Base-by-base conservation (phyloP, 495 filamentous ascomycete species). In the Staphylotrichum tortipilum region DNA sequence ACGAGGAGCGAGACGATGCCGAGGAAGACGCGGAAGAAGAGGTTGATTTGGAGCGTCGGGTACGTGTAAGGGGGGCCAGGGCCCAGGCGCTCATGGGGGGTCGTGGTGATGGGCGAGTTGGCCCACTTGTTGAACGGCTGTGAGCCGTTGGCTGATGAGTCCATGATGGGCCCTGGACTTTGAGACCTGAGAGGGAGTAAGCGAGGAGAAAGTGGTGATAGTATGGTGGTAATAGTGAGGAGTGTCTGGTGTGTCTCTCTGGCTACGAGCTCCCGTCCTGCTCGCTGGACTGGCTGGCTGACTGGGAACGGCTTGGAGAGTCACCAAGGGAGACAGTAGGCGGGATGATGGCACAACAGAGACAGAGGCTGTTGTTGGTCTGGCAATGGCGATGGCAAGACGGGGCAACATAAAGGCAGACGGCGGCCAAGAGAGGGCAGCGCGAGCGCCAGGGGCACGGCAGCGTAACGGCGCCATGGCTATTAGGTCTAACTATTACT, bases 1-100 rank as follows among this genome's bases (percentile, higher is more conserved):
- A 88, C 60, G 12, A 81, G 47, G 28, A 83, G 70, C 23, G 77
- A 68, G 22, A 84, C 21, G 36, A 79, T 50, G 11, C 83, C 76
- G 11, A 91, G 65, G 12, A 79, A 44, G 11, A 76, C 60, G 1
- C 72, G 55, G 51, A 65, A 65, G 30, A 68, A 61, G 23, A 73
- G 57, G 62, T 74, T 73, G 45, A 58, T 65, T 8, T 58, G 49
- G 15, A 75, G 60, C 12, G 56, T 30, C 0, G 59, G 54, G 50
- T 55, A 50, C 3, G 60, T 62, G 55, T 61, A 69, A 3, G 63
- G 54, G 40, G 54, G 40, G 0, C 19, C 44, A n/a, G 59, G 55
- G 2, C 54, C 60, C 6, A 54, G 46, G 7, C 60, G 51, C 28
- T 59, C 48, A n/a, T 57, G 51, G 2, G 58, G 56, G 4, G 54